A percentile compares a stretch with the other conserved stretches of the same genome.
phyloP scores from a whole-genome alignment of 75 land plant species.

The Pinus albicaulis region DNA sequence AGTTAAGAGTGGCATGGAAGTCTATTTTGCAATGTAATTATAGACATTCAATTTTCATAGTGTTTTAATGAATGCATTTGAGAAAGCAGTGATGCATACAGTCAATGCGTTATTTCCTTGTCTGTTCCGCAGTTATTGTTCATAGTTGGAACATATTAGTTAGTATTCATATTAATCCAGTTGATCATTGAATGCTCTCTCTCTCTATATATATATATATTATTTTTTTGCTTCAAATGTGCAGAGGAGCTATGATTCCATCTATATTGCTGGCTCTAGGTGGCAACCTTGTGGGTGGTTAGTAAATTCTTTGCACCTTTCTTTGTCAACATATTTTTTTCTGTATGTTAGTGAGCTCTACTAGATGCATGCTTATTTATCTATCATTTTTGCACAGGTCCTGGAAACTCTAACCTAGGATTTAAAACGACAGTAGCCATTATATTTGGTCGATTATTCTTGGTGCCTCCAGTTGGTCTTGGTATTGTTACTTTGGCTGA shows the following conservation, averaged over 20 bases:
- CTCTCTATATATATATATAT: no score
- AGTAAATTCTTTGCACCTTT: constrained; percentile 1
- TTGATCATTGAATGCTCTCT: no score
- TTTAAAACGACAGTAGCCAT: constrained; percentile 84
- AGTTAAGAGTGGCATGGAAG: no score
- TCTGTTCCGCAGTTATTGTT: not conserved
- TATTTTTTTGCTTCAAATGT: not conserved
- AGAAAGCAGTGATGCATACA: not conserved
- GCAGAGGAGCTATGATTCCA: constrained; percentile 97
- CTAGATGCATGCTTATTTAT: not conserved
- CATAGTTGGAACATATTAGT: not conserved
- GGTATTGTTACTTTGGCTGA: constrained; percentile 83
- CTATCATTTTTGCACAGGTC: constrained; percentile 45
- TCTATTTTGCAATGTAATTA: no score
- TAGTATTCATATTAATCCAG: not conserved
- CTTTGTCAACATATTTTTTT: not conserved
- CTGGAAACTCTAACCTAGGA: constrained; percentile 78
- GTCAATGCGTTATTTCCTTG: not conserved
- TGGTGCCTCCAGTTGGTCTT: constrained; percentile 84
- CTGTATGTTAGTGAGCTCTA: not conserved
- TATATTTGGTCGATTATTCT: constrained; percentile 61
- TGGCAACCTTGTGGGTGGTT: constrained; percentile 91
- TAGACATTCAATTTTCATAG: no score
- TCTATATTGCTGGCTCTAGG: constrained; percentile 94
- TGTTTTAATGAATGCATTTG: not conserved